Percentiles rank a stretch among this genome's conserved stretches.
phyloP scores from a whole-genome alignment of 352 stramenopile species.

The Pythium aquatile region DNA sequence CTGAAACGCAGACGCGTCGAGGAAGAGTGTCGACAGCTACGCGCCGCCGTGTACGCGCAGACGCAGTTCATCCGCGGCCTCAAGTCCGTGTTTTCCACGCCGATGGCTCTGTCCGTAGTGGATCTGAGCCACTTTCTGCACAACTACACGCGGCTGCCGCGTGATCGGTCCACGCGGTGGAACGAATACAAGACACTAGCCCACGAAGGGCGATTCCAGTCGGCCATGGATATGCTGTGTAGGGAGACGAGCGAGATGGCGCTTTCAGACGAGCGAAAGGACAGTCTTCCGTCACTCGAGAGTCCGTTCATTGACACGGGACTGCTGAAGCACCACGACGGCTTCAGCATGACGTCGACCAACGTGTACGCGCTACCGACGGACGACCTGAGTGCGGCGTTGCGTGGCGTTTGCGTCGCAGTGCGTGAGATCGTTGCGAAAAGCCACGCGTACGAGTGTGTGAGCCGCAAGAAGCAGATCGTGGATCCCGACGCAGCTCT shows the following conservation, averaged over 20 bases:
- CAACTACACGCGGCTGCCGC: not conserved
- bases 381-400: slow-evolving; percentile 16
- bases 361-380: slow-evolving; percentile 36
- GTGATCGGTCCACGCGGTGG: slow-evolving; percentile 1
- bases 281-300: not conserved
- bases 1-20: slow-evolving; percentile 10
- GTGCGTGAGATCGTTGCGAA: slow-evolving; percentile 24
- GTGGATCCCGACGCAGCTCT: slow-evolving; percentile 4
- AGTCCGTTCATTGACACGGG: not conserved
- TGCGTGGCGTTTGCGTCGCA: slow-evolving; percentile 23
- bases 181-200: slow-evolving; percentile 2
- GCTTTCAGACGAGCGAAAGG: not conserved
- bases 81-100: slow-evolving; percentile 2
- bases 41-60: slow-evolving; percentile 11
- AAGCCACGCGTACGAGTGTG: slow-evolving; percentile 27
- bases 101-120: not conserved
- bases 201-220: not conserved
- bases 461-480: slow-evolving; percentile 16
- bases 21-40: slow-evolving; percentile 10
- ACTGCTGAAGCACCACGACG: not conserved
- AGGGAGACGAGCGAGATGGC: not conserved
- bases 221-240: slow-evolving; percentile 1
- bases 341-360: slow-evolving; percentile 26
- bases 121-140: not conserved
- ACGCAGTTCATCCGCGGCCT: slow-evolving; percentile 2